Conservation (phyloP, 768 basidiomycete genomes). For the Lactarius sp. region DNA sequence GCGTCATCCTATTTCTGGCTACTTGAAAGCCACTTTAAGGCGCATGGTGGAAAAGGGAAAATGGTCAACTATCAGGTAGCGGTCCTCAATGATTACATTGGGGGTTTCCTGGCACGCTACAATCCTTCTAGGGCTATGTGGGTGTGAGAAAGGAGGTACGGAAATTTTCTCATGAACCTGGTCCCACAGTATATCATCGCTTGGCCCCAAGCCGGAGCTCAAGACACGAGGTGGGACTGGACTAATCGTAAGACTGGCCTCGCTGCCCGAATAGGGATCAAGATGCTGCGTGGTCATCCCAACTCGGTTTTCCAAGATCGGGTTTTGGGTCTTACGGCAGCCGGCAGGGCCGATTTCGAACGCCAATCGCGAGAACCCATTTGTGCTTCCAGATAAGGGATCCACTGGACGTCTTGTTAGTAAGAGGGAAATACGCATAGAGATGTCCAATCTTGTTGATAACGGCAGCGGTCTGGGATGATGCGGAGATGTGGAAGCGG, state of each 20-base stretch:
- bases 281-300: neutral
- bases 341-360: neutral
- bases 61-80: neutral
- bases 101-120: no score
- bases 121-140: neutral
- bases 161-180: neutral
- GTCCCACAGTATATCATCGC: neutral
- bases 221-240: neutral
- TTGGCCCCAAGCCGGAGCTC: neutral
- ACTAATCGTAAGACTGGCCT: neutral
- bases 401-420: neutral
- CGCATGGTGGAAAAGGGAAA: neutral
- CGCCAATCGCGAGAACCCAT: neutral
- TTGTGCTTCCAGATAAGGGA: neutral
- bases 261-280: neutral
- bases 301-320: neutral
- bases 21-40: neutral
- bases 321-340: conserved; percentile 5
- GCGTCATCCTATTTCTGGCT: neutral
- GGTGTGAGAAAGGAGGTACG: neutral
- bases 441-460: neutral
- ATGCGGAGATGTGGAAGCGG: neutral
- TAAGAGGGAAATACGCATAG: neutral
- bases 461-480: neutral
- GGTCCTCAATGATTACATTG: no score